These are phyloP conservation scores for Thelonectria rubi DNA, from an alignment of 2,329 filamentous ascomycete species.

Conservation along the genomic window DNA sequence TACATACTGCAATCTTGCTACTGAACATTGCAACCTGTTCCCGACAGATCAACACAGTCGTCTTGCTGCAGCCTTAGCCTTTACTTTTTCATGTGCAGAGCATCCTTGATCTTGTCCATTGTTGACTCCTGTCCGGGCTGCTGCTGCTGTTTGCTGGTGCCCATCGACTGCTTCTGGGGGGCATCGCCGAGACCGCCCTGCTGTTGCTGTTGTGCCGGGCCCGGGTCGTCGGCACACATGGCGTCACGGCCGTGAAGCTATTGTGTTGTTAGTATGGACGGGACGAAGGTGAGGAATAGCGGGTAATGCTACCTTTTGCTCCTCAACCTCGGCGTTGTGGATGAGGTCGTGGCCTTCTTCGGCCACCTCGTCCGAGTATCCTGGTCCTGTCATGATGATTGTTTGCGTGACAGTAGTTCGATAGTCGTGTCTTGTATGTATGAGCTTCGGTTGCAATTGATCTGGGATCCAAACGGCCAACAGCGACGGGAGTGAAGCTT, in stretches of 20 bases:
- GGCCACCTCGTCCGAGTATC: constrained; percentile 43
- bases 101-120: constrained; percentile 43
- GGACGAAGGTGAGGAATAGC: not conserved
- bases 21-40: not conserved
- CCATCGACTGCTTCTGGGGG: not conserved
- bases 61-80: not conserved
- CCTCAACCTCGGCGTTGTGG: constrained; percentile 47
- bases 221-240: constrained; percentile 34
- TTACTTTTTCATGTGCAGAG: constrained; percentile 39
- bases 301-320: constrained; percentile 39
- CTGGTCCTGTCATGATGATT: constrained; percentile 34
- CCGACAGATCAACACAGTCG: not conserved
- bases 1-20: not conserved
- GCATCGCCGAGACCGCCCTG: not conserved
- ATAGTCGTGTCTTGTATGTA: not conserved
- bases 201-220: constrained; percentile 20
- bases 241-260: constrained; percentile 41
- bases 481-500: constrained; percentile 8
- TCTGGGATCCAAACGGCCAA: not conserved
- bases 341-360: constrained; percentile 48
- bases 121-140: constrained; percentile 23
- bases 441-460: not conserved
- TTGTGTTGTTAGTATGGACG: not conserved
- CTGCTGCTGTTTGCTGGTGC: constrained; percentile 4
- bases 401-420: not conserved